Conservation (phyloP, 768 basidiomycete species). For the Saitozyma podzolica region DNA sequence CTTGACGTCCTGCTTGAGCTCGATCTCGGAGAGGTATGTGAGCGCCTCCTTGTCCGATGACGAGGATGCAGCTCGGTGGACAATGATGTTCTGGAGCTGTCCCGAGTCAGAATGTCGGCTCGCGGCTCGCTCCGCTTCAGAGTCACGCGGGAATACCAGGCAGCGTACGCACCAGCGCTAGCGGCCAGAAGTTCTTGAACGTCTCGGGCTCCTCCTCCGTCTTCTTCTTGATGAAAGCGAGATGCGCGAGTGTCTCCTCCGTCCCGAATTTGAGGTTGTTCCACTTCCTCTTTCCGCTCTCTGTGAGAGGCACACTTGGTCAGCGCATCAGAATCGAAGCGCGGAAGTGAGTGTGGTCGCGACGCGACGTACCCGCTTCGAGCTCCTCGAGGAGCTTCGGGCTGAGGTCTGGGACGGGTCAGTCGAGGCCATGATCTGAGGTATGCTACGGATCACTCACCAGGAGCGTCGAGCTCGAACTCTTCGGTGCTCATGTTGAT, state of each 20-base stretch:
- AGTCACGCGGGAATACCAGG: too few species aligned
- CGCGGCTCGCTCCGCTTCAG: too few species aligned
- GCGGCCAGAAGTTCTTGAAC: slow-evolving; percentile 46
- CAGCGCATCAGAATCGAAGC: neutral
- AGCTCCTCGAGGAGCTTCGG: slow-evolving; percentile 21
- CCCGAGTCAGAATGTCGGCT: neutral
- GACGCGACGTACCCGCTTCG: slow-evolving; percentile 19
- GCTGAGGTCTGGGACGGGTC: slow-evolving; percentile 15
- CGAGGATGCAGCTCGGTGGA: neutral
- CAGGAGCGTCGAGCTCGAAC: slow-evolving; percentile 9
- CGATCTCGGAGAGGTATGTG: slow-evolving; percentile 79
- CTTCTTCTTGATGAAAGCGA: slow-evolving; percentile 22
- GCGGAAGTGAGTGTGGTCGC: neutral
- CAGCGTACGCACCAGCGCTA: slow-evolving; percentile 41
- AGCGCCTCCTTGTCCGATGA: slow-evolving; percentile 73
- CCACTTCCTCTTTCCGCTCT: slow-evolving; percentile 24
- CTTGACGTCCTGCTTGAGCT: slow-evolving; percentile 69
- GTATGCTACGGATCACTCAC: neutral
- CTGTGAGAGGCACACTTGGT: slow-evolving; percentile 5
- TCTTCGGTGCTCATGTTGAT: slow-evolving; percentile 13
- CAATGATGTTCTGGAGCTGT: neutral
- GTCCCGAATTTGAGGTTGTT: slow-evolving; percentile 15
- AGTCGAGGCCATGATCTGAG: neutral
- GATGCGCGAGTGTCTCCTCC: slow-evolving; percentile 23
- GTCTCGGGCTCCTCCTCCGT: slow-evolving; percentile 31